Evolutionary conservation across 2,329 filamentous ascomycete species (phyloP), one percentile per base, ranked within the genome.

Genomic region (Aspergillus phoenicis): DNA sequence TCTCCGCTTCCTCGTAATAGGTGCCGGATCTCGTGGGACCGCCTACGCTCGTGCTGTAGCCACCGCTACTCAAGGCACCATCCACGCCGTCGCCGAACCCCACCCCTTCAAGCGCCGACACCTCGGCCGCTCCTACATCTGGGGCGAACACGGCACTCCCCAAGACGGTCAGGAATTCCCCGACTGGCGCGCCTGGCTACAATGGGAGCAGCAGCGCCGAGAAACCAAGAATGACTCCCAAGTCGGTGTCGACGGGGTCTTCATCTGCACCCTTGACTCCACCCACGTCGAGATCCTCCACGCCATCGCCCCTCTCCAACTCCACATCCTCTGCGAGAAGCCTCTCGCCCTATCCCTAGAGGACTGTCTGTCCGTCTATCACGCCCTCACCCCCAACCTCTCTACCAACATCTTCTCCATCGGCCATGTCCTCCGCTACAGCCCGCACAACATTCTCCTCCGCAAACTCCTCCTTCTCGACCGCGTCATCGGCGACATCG

Each of bases 291-390:
- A 93, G 59, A 91, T 94, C 52, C 85, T 97, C 22, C 83, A 89
- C 47, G 90, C 87, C 1, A 82, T 97, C 56, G 89, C 90, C 1
- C 85, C 85, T 11, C 78, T 81, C 73, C 85, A 82, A 2, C 79
- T 97, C 52, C 93, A 97, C 75, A 87, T 98, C 65, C 91, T 97
- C 83, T 96, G 93, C 74, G 95, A 99, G 82, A 99, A 99, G 78
- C 95, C 95, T 2, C 80, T 99, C 57, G 91, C 93, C 0, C 92
- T 91, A 22, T 89, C 86, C 0, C 80, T 98, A 28, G 76, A 83
- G 17, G 92, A 95, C 69, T 97, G 93, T 72, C 80, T 97, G 38
- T 82, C 81, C 47, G 94, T 96, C 70, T 91, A 72, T 61, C 74
- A 66, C 48, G 68, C 74, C 1, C 65, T 77, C 17, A 69, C 71